These are phyloP conservation scores for Monocercomonoides exilis DNA, from an alignment of 78 protist genomes.

Conservation along the genomic window DNA sequence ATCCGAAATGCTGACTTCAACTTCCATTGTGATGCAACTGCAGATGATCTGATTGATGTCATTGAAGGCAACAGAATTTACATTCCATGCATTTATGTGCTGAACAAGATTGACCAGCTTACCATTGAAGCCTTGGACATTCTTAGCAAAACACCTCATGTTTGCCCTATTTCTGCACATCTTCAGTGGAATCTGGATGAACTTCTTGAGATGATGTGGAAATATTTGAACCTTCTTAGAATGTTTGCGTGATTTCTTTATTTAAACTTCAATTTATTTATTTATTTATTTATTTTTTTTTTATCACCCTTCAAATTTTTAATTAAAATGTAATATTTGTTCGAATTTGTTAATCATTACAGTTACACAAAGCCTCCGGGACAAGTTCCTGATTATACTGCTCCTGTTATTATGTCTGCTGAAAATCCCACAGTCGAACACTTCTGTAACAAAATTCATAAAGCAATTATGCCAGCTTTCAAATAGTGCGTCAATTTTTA, in stretches of 20 bases:
- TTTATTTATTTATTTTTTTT: no score
- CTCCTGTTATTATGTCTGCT: slow-evolving; percentile 83
- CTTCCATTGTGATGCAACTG: slow-evolving; percentile 66
- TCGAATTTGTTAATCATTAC: not conserved
- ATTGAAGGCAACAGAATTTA: slow-evolving; percentile 89
- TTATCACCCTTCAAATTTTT: no score
- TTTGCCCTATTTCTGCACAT: slow-evolving; percentile 49
- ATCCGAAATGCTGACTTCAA: slow-evolving; percentile 81
- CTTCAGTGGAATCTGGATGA: slow-evolving; percentile 92
- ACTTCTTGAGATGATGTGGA: slow-evolving; percentile 83
- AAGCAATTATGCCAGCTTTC: slow-evolving; percentile 63
- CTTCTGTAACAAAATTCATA: slow-evolving; percentile 84
- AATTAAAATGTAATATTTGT: no score
- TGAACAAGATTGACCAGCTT: slow-evolving; percentile 88
- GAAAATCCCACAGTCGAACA: slow-evolving; percentile 52
- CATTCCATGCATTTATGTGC: slow-evolving; percentile 83
- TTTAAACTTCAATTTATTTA: no score
- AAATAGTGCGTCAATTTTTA: slow-evolving; percentile 53
- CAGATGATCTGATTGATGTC: slow-evolving; percentile 93
- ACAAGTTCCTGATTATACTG: slow-evolving; percentile 88
- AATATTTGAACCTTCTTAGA: slow-evolving; percentile 77
- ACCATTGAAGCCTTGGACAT: slow-evolving; percentile 44
- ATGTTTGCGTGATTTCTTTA: slow-evolving; percentile 37
- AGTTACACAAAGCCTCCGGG: slow-evolving; percentile 97
- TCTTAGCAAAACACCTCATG: slow-evolving; percentile 34